Base-by-base conservation (phyloP, 371 early-diverging fungal genomes). In the Rhizomucor miehei region DNA sequence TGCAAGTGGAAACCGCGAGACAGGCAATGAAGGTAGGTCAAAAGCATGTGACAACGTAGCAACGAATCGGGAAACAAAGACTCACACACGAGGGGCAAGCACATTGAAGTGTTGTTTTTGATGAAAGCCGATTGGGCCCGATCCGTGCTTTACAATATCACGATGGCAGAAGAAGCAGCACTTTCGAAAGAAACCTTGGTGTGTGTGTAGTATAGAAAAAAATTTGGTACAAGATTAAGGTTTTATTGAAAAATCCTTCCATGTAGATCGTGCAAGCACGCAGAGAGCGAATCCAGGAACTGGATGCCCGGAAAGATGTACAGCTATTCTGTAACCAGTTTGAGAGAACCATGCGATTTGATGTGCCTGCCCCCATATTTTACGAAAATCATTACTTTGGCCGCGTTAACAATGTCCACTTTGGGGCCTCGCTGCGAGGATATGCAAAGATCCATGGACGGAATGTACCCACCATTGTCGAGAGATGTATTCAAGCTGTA, bases 401-500 rank as follows among this genome's bases (percentile, higher is more conserved):
- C 13, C 40, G 17, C 17, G 61, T 63, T 46, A 69, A 69, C 48
- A 67, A 84, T 59, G 65, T 84, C 35, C 60, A 82, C 1, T 87
- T 84, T 69, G 84, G 85, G 39, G 66, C 69, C 13, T 72, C 74
- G 2, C 57, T 87, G 36, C 46, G 63, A 12, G 66, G 67, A 12
- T 73, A 75, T 59, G 69, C 71, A 10, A 48, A 66, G 24, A 69
- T 67, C 25, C 69, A 78, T 59, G 60, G 65, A 8, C 59, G 62
- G 47, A 56, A 68, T 0, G 77, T 85, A 0, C 88, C 88, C 0
- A 17, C 75, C 10, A 52, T 86, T 8, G 71, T 87, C 6, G 44
- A 56, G 23, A 76, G 75, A 47, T 84, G 85, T 43, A 56, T 79
- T 6, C 72, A 79, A 11, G 82, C 85, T 3, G 73, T 88, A 49